Evolutionary conservation across 805 yeast genomes (phyloP).

Genomic region (Hanseniaspora hatyaiensis): DNA sequence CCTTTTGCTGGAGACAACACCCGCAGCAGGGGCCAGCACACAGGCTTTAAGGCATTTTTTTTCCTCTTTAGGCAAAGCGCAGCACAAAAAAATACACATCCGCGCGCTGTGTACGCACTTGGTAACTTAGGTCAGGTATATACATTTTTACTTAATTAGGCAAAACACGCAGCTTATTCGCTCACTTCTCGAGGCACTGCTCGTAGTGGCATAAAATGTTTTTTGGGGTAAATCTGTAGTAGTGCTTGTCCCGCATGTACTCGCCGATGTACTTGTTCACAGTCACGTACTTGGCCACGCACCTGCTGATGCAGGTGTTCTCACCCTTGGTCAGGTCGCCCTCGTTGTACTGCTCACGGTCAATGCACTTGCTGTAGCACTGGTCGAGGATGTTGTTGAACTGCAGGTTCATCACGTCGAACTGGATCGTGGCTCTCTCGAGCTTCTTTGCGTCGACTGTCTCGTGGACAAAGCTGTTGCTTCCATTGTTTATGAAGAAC

Average conservation of each 20-base stretch:
- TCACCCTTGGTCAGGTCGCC: conserved; percentile 79
- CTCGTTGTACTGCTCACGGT: conserved; percentile 68
- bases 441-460: conserved; percentile 49
- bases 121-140: too few species aligned
- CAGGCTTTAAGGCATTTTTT: too few species aligned
- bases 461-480: not conserved
- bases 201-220: conserved; percentile 12
- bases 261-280: conserved; percentile 56
- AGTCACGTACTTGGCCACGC: conserved; percentile 71
- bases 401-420: conserved; percentile 48
- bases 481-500: conserved; percentile 36
- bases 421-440: conserved; percentile 56
- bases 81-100: too few species aligned
- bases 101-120: too few species aligned
- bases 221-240: conserved; percentile 13
- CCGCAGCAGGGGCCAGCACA: too few species aligned
- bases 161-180: not conserved
- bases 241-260: conserved; percentile 32
- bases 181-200: not conserved
- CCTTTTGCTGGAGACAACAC: too few species aligned
- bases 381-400: conserved; percentile 44
- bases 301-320: conserved; percentile 67
- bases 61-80: too few species aligned
- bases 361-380: conserved; percentile 69
- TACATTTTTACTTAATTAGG: not conserved